Evolutionary conservation across 208 protist species (phyloP).

Genomic region (Endotrypanum monterogeii): DNA sequence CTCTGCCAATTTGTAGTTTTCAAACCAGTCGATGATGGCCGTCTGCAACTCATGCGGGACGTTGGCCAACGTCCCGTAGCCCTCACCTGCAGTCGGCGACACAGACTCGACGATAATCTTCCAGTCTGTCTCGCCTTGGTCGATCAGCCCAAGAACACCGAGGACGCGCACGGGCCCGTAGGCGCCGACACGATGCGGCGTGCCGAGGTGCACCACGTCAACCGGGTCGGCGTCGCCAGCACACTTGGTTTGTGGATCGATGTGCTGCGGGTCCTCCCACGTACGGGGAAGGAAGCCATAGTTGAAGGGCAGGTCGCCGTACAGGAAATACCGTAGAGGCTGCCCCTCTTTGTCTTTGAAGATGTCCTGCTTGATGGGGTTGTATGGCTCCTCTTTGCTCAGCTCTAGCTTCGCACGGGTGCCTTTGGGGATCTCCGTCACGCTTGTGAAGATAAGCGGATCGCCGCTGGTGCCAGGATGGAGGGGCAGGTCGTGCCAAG

Average conservation of each 20-base stretch:
- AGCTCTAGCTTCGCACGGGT: conserved; percentile 94
- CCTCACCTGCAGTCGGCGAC: conserved; percentile 17
- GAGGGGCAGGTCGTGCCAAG: conserved; percentile 78
- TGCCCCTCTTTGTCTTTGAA: conserved; percentile 49
- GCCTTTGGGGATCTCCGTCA: conserved; percentile 89
- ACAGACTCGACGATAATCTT: conserved; percentile 82
- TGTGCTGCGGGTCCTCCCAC: conserved; percentile 81
- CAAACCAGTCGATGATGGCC: conserved; percentile 85
- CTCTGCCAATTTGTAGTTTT: conserved; percentile 93
- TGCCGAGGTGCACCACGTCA: conserved; percentile 87
- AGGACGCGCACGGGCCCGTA: conserved; percentile 78
- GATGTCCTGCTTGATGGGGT: conserved; percentile 93
- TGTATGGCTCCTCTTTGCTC: conserved; percentile 82
- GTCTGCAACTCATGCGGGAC: conserved; percentile 55
- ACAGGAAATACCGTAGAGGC: conserved; percentile 81
- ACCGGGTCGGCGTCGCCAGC: conserved; percentile 92
- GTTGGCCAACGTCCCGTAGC: conserved; percentile 48
- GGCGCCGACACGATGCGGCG: conserved; percentile 36
- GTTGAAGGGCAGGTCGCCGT: conserved; percentile 93
- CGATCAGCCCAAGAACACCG: conserved; percentile 88
- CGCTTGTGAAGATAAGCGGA: conserved; percentile 56
- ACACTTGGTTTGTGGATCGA: conserved; percentile 56
- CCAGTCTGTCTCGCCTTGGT: conserved; percentile 94
- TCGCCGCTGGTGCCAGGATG: conserved; percentile 27
- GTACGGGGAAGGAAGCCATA: conserved; percentile 96